Evolutionary conservation across 345 rosid species (phyloP).

Genomic region (Gynandropsis gynandra): DNA sequence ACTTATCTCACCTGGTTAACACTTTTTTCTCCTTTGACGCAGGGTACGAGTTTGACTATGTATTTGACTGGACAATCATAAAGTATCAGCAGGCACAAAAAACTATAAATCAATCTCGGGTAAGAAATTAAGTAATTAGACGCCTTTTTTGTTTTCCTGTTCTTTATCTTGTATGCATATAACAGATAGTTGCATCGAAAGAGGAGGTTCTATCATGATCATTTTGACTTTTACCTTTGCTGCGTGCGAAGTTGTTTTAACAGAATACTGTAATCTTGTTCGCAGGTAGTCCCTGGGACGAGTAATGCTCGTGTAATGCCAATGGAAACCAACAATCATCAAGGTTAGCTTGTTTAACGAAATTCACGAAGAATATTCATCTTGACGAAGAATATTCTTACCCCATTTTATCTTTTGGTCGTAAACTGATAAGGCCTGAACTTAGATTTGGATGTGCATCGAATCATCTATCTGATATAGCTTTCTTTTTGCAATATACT

Average conservation of each 20-base stretch:
- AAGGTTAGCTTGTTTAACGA: constrained; percentile 47
- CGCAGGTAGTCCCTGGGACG: constrained; percentile 63
- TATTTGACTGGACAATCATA: constrained; percentile 93
- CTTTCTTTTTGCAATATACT: constrained; percentile 6
- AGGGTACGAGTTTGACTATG: constrained; percentile 79
- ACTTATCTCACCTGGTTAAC: constrained; percentile 1
- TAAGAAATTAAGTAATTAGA: constrained; percentile 37
- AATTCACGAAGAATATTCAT: not conserved
- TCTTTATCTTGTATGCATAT: not conserved
- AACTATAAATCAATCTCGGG: constrained; percentile 53
- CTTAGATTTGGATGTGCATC: not conserved
- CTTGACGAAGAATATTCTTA: too few species aligned
- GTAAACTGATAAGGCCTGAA: not conserved
- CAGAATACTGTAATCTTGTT: constrained; percentile 3
- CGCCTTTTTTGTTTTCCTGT: constrained; percentile 9
- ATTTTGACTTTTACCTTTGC: not conserved
- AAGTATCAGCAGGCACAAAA: constrained; percentile 84
- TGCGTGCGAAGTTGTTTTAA: constrained; percentile 10
- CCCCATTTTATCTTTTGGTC: too few species aligned
- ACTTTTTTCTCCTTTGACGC: constrained; percentile 19
- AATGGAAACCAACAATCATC: constrained; percentile 44
- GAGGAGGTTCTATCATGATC: not conserved
- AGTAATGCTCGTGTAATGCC: constrained; percentile 52
- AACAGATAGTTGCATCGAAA: not conserved
- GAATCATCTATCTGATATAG: not conserved